Evolutionary conservation across 2,329 filamentous ascomycete genomes (phyloP).

Genomic region (Aspergillus sojae): DNA sequence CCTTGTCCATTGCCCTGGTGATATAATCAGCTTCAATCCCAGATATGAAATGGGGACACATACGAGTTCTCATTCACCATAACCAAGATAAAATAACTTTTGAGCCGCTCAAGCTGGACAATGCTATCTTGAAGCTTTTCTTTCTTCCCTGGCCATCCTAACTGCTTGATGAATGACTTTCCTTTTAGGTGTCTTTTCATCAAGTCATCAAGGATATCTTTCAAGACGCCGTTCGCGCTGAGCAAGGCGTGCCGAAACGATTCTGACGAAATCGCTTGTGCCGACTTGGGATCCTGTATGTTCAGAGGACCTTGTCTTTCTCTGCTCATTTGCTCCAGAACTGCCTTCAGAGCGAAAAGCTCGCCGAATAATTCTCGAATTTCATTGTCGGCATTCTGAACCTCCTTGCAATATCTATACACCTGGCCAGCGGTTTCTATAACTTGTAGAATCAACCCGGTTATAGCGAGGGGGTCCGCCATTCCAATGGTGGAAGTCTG

Average conservation of each 20-base stretch:
- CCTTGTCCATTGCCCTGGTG: not conserved
- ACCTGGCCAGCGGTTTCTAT: not conserved
- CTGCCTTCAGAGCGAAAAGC: not conserved
- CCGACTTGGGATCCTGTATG: not conserved
- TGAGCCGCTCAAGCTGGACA: not conserved
- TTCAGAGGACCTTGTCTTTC: not conserved
- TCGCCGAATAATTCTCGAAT: not conserved
- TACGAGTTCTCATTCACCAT: not conserved
- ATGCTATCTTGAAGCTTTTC: not conserved
- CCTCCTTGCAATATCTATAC: not conserved
- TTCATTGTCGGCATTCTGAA: not conserved
- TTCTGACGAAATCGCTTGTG: not conserved
- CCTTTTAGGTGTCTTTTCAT: not conserved
- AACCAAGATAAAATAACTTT: not conserved
- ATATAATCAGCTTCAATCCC: not conserved
- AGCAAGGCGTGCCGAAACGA: not conserved
- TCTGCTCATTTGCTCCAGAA: not conserved
- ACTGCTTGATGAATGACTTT: not conserved
- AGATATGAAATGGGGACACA: not conserved
- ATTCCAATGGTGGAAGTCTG: not conserved
- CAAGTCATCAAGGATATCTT: not conserved
- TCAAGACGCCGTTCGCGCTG: not conserved
- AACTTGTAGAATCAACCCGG: not conserved
- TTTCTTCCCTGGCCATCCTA: not conserved
- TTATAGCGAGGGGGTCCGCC: not conserved